These are phyloP conservation scores for Metarhizium robertsii DNA, from an alignment of 2,329 filamentous ascomycete genomes.

Conservation along the genomic window DNA sequence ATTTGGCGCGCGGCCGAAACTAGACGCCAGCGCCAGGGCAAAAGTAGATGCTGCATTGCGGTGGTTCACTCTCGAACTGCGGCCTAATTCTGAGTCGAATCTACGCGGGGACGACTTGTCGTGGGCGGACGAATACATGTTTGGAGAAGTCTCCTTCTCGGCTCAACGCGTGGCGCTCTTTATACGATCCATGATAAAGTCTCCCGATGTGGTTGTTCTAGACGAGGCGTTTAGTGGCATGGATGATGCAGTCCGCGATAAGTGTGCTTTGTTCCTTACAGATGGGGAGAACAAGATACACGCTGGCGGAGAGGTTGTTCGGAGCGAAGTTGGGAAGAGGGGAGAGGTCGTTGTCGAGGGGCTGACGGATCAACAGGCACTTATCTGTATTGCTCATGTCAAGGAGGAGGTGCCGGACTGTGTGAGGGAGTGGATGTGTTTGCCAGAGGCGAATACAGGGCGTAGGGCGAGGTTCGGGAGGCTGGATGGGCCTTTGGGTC, in stretches of 20 bases:
- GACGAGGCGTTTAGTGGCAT: conserved; percentile 87
- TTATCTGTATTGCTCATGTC: conserved; percentile 89
- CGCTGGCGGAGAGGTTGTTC: conserved; percentile 27
- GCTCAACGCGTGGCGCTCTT: conserved; percentile 81
- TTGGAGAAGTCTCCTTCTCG: conserved; percentile 69
- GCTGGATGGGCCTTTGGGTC: conserved; percentile 51
- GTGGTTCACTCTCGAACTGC: conserved; percentile 75
- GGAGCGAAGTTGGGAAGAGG: conserved; percentile 27
- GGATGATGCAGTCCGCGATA: conserved; percentile 72
- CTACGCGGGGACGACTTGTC: conserved; percentile 22
- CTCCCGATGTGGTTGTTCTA: conserved; percentile 71
- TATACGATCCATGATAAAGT: conserved; percentile 70
- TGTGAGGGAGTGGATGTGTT: conserved; percentile 74
- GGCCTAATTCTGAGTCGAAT: conserved; percentile 34
- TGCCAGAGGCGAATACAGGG: conserved; percentile 65
- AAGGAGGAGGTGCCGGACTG: conserved; percentile 82
- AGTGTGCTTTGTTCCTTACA: conserved; percentile 73
- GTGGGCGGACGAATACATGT: conserved; percentile 61
- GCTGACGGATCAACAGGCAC: conserved; percentile 60
- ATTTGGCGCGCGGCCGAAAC: conserved; percentile 59
- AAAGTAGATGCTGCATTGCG: conserved; percentile 60
- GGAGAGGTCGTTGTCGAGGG: conserved; percentile 48
- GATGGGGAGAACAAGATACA: conserved; percentile 45
- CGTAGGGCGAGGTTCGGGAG: conserved; percentile 53
- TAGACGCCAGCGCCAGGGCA: conserved; percentile 46